These are phyloP conservation scores for Schizothecium vesticola DNA, from an alignment of 495 filamentous ascomycete species.

Conservation along the genomic window DNA sequence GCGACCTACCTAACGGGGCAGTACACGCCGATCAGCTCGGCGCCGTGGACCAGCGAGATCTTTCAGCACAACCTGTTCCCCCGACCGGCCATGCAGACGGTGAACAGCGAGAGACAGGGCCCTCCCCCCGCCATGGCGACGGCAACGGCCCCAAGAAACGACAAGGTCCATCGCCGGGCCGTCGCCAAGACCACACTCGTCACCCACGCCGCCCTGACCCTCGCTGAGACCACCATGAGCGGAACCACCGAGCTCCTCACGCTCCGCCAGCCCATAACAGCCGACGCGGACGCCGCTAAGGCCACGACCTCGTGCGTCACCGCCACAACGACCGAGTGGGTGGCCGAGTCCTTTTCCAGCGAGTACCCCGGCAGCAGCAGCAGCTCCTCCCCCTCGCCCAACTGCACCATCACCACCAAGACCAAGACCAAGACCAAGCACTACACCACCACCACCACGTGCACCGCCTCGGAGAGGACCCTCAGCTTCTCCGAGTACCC, in stretches of 20 bases:
- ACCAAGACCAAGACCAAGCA: not conserved
- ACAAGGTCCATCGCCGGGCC: not conserved
- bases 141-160: not conserved
- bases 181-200: not conserved
- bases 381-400: not conserved
- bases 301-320: not conserved
- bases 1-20: constrained; percentile 4
- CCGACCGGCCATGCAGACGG: constrained; percentile 8
- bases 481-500: not conserved
- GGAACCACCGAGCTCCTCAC: not conserved
- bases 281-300: not conserved
- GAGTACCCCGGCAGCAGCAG: not conserved
- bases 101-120: not conserved
- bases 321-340: not conserved
- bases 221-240: not conserved
- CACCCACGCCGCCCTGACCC: not conserved
- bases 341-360: not conserved
- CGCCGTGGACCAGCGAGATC: not conserved
- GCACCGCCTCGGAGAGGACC: not conserved
- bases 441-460: not conserved
- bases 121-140: not conserved
- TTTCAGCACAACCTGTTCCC: constrained; percentile 1
- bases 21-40: not conserved
- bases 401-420: not conserved
- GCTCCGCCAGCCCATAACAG: not conserved